Conservation (phyloP, 2,329 filamentous ascomycete genomes). For the Penicillium griseofulvum region DNA sequence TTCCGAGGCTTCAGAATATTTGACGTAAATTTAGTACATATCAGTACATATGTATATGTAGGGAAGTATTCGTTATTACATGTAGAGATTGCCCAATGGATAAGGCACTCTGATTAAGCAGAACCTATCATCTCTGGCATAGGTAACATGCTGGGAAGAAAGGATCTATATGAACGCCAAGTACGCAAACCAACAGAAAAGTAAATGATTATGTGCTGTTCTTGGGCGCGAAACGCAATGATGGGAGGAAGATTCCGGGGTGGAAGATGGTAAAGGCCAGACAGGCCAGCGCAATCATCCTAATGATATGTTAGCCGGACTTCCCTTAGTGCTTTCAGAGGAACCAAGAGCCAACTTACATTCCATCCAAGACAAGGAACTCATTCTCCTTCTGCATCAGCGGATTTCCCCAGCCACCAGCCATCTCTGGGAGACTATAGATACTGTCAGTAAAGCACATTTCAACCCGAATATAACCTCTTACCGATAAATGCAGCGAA, state of each 20-base stretch:
- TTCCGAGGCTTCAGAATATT: neutral
- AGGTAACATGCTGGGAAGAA: neutral
- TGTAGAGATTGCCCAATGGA: neutral
- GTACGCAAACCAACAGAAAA: neutral
- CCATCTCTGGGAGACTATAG: constrained; percentile 50
- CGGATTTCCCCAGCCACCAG: constrained; percentile 49
- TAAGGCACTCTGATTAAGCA: neutral
- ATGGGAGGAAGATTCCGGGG: constrained; percentile 46
- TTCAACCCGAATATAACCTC: neutral
- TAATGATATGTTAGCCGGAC: constrained; percentile 18
- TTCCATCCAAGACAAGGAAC: constrained; percentile 50
- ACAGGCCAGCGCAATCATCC: constrained; percentile 47
- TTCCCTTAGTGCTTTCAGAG: neutral
- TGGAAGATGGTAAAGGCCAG: constrained; percentile 45
- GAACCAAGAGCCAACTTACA: constrained; percentile 34
- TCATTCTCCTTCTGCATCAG: constrained; percentile 49
- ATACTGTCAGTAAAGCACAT: constrained; percentile 5
- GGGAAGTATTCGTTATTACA: neutral
- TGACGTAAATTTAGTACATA: neutral
- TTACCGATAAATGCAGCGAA: constrained; percentile 47
- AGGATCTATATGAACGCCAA: neutral
- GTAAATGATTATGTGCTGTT: constrained; percentile 10
- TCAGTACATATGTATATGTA: too few relatives aligned
- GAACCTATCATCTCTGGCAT: neutral
- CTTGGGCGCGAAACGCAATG: constrained; percentile 29